Evolutionary conservation across 1,284 basidiomycete genomes (phyloP), one percentile per base, ranked within the genome.

Genomic region (Rhodotorula sp.): DNA sequence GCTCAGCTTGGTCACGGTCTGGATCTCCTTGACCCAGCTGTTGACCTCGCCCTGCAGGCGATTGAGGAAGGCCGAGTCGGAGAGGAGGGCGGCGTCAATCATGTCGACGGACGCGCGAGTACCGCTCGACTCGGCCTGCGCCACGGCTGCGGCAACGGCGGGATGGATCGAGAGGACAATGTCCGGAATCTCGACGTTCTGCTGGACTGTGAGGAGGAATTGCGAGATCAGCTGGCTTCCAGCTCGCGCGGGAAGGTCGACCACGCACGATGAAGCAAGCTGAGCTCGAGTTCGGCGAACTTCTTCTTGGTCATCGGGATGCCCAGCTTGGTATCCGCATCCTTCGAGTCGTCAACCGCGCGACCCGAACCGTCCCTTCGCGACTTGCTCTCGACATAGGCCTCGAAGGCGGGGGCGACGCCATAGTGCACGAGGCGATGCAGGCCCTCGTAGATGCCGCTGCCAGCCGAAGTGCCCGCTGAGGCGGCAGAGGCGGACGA

Each of bases 221-320:
- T 34, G 34, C 17, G 27, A 27, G 12, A 19, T 68, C 23, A 61
- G 46, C 23, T 14, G 34, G 48, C 25, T 23, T 23, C 34, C 34
- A 2, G 0, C 8, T 27, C 10, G 10, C 27, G 16, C 2, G 9
- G 41, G 3, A 8, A 21, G 8, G 19, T 50, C 46, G 34, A 23
- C 12, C 27, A 67, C 74, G 27, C 34, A 76, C 74, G 86, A 80
- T 99, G 97, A 10, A 98, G 85, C 13, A 99, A 85, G 9, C 92
- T 96, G n/a, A 98, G 85, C 81, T 99, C 96, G 68, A 99, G 88
- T 80, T 99, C 96, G 23, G 96, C 95, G 80, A 99, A 98, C 83
- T 97, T 98, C 86, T 96, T 96, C 87, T 97, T 98, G 48, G 96
- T 95, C 85, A 97, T 93, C 9, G 97, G 96, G 68, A 99, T 97